Base-by-base conservation (phyloP, 1,284 basidiomycete genomes). In the Cutaneotrichosporon sp. region DNA sequence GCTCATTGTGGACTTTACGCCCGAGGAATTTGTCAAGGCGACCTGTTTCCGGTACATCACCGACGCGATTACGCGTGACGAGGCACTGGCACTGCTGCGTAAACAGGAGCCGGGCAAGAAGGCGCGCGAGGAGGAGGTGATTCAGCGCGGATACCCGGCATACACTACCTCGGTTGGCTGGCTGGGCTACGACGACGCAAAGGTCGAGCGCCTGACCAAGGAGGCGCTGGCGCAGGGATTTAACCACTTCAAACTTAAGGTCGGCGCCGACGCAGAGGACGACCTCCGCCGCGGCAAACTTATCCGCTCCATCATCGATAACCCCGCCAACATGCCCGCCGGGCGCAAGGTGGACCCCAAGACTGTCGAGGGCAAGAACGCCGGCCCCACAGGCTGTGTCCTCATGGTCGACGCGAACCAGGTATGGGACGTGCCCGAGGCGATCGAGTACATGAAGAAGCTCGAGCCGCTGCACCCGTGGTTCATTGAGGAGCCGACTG, bases 231-330 rank as follows among this genome's bases (percentile, higher is more conserved):
- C 80, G 22, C 83, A 83, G 47, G 92, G 92, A 26, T 94, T 94
- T 82, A 90, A 89, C 77, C 89, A 92, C 77, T 93, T 94, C 81
- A 93, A 93, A 79, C 91, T 94, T 85, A 97, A 97, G 78, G 91
- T 97, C 58, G 93, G 93, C 51, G 85, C 87, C 35, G 81, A 88
- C 73, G 79, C 82, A 49, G 82, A 83, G 37, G 85, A 87, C 68
- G 93, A 97, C 76, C 78, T 93, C 48, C 85, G 90, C 47, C 84
- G 93, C 58, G 89, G 90, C 39, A 82, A 81, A 62, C 80, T 96
- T 64, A 92, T 97, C 66, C 84, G 93, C 54, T 87, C 85, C 48
- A 90, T 97, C 75, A 94, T 97, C 70, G 93, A 97, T 71, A 84
- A 94, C 77, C 88, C 88, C 3, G 64, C 55, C 46, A 76, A 76